Evolutionary conservation across 768 basidiomycete genomes (phyloP).

Genomic region (Auricularia cornea): DNA sequence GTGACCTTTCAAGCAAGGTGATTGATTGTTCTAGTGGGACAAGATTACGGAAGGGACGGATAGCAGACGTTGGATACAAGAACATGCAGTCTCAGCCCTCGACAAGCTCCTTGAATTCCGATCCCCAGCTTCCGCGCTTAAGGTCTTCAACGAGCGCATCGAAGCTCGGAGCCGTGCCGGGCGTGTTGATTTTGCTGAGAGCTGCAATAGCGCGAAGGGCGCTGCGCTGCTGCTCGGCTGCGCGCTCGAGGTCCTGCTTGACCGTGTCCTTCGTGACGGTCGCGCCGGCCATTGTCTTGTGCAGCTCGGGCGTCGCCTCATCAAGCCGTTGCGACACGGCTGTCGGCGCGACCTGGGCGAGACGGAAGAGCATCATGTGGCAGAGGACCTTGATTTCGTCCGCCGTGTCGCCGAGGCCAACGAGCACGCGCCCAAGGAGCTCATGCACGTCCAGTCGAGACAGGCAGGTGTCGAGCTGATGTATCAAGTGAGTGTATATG

Average conservation of each 20-base stretch:
- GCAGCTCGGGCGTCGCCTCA: slow-evolving; percentile 73
- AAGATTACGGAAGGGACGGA: no score
- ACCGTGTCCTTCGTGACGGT: slow-evolving; percentile 91
- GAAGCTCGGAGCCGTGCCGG: slow-evolving; percentile 62
- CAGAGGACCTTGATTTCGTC: slow-evolving; percentile 97
- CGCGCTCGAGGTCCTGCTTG: slow-evolving; percentile 82
- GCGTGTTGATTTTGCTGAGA: slow-evolving; percentile 60
- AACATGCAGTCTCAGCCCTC: not conserved
- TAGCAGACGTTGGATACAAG: no score
- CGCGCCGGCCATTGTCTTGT: slow-evolving; percentile 84
- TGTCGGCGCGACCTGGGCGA: slow-evolving; percentile 78
- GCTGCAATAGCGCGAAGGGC: slow-evolving; percentile 83
- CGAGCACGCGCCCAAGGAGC: slow-evolving; percentile 73
- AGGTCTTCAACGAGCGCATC: slow-evolving; percentile 72
- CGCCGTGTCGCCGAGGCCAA: slow-evolving; percentile 78
- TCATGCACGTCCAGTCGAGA: slow-evolving; percentile 78
- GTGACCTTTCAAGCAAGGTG: no score
- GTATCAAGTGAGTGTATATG: slow-evolving; percentile 1
- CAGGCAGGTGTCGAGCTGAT: slow-evolving; percentile 74
- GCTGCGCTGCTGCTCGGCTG: slow-evolving; percentile 85
- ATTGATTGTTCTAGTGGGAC: no score
- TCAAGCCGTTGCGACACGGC: slow-evolving; percentile 78
- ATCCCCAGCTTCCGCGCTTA: slow-evolving; percentile 59
- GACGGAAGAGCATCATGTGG: slow-evolving; percentile 90
- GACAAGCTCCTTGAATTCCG: slow-evolving; percentile 55